Percentiles rank a stretch among this genome's conserved stretches.
phyloP scores from a whole-genome alignment of 2,329 filamentous ascomycete genomes.

The Aspergillus fijiensis region DNA sequence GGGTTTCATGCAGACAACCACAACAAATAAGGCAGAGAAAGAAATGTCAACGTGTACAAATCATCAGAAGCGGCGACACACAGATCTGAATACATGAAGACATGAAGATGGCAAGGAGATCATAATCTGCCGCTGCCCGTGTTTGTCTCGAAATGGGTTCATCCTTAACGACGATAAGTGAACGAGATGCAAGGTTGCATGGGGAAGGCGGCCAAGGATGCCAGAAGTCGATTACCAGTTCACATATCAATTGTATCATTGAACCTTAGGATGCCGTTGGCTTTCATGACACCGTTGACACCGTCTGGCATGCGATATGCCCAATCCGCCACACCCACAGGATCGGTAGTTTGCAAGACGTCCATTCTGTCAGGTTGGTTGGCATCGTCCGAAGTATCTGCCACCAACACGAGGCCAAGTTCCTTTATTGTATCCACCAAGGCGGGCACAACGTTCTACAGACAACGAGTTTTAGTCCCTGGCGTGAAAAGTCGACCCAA shows the following conservation, averaged over 20 bases:
- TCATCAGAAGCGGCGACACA: not conserved
- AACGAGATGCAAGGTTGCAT: not conserved
- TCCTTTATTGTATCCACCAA: constrained; percentile 92
- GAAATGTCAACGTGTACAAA: not conserved
- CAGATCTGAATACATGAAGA: not conserved
- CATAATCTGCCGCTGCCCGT: not conserved
- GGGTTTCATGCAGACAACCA: not conserved
- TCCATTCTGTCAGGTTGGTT: constrained; percentile 27
- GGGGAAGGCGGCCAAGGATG: not conserved
- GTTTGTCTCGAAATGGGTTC: not conserved
- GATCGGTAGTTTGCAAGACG: constrained; percentile 21
- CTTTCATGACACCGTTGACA: constrained; percentile 82
- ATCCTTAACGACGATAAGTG: not conserved
- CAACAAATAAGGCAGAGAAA: not conserved
- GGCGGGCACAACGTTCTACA: constrained; percentile 85
- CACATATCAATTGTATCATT: constrained; percentile 83
- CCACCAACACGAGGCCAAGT: constrained; percentile 85
- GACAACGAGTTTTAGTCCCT: not conserved
- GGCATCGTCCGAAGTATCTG: constrained; percentile 71
- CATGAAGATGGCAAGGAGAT: not conserved
- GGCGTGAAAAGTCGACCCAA: not conserved
- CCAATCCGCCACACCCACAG: constrained; percentile 40
- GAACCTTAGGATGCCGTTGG: constrained; percentile 85
- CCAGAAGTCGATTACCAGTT: constrained; percentile 17
- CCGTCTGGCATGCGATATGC: constrained; percentile 66